Conservation (phyloP, 164 flowering plant species). For the Houttuynia cordata region DNA sequence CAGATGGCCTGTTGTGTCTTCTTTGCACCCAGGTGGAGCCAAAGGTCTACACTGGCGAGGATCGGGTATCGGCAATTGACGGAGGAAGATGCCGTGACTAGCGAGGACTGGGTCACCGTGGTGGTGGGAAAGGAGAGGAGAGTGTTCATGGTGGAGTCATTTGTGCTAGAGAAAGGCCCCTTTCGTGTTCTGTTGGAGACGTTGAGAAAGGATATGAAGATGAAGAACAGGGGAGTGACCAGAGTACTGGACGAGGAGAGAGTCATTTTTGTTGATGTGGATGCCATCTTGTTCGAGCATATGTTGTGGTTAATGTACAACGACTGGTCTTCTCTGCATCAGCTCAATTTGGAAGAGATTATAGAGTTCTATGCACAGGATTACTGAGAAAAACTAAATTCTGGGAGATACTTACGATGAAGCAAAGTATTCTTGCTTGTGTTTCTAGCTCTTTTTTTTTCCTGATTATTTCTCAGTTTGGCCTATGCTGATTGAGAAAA, state of each 20-base stretch:
- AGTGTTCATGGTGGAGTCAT: slow-evolving; percentile 38
- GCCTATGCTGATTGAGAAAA: too few relatives aligned
- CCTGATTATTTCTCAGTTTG: too few relatives aligned
- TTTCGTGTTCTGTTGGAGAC: slow-evolving; percentile 46
- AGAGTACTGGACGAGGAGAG: slow-evolving; percentile 5
- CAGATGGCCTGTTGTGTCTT: slow-evolving; percentile 12
- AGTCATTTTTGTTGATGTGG: slow-evolving; percentile 56
- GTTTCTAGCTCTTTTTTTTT: background rate
- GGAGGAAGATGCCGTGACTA: slow-evolving; percentile 14
- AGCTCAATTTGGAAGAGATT: slow-evolving; percentile 66
- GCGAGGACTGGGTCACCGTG: slow-evolving; percentile 40
- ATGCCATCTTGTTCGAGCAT: slow-evolving; percentile 80
- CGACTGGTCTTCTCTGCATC: slow-evolving; percentile 53
- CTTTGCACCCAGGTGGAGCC: slow-evolving; percentile 4
- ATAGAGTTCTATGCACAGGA: slow-evolving; percentile 80
- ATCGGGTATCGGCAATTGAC: slow-evolving; percentile 4
- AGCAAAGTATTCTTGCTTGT: background rate
- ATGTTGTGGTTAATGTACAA: slow-evolving; percentile 83
- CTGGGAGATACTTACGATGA: background rate
- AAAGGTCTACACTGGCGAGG: background rate
- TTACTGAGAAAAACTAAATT: slow-evolving; percentile 7
- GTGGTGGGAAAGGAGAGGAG: slow-evolving; percentile 73
- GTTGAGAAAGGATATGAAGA: slow-evolving; percentile 14
- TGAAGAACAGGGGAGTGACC: background rate
- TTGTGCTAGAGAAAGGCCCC: slow-evolving; percentile 55